These are phyloP conservation scores for Alternaria dauci DNA, from an alignment of 2,329 filamentous ascomycete species.

Conservation along the genomic window DNA sequence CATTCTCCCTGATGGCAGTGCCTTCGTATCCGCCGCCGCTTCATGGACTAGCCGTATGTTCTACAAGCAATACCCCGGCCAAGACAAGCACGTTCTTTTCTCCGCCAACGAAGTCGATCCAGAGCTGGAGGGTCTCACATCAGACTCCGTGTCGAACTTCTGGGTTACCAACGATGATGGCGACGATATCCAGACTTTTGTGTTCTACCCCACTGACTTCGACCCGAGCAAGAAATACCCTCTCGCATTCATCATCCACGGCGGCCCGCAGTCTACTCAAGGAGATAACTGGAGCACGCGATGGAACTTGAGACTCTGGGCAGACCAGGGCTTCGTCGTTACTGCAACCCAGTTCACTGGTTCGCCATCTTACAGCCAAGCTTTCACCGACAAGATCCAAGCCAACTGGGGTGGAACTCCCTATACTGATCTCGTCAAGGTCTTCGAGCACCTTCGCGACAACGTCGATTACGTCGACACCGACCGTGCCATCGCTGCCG, in stretches of 20 bases:
- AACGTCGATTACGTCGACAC: slow-evolving; percentile 74
- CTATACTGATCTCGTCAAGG: slow-evolving; percentile 81
- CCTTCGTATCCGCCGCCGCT: slow-evolving; percentile 49
- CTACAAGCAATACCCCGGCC: slow-evolving; percentile 38
- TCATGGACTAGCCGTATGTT: slow-evolving; percentile 47
- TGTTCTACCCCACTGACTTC: slow-evolving; percentile 71
- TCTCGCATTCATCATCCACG: slow-evolving; percentile 80
- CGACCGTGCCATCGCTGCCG: slow-evolving; percentile 73
- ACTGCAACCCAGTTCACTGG: slow-evolving; percentile 85
- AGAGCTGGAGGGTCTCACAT: slow-evolving; percentile 69
- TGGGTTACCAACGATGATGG: slow-evolving; percentile 72
- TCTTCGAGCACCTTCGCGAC: slow-evolving; percentile 76
- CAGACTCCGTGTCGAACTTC: slow-evolving; percentile 70
- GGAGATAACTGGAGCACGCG: slow-evolving; percentile 77
- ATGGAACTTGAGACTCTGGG: slow-evolving; percentile 86
- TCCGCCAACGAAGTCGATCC: slow-evolving; percentile 73
- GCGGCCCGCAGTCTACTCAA: slow-evolving; percentile 80
- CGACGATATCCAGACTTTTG: slow-evolving; percentile 69
- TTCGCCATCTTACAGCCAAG: slow-evolving; percentile 81
- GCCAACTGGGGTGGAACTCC: slow-evolving; percentile 85
- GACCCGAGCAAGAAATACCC: slow-evolving; percentile 77
- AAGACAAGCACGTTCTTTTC: slow-evolving; percentile 53
- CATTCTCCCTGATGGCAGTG: slow-evolving; percentile 67
- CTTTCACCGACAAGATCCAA: slow-evolving; percentile 77
- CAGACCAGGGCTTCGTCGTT: slow-evolving; percentile 85